A percentile compares a stretch with the other conserved stretches of the same genome.
Conservation (phyloP, 768 basidiomycete genomes). For the Candolleomyces aberdarensis region DNA sequence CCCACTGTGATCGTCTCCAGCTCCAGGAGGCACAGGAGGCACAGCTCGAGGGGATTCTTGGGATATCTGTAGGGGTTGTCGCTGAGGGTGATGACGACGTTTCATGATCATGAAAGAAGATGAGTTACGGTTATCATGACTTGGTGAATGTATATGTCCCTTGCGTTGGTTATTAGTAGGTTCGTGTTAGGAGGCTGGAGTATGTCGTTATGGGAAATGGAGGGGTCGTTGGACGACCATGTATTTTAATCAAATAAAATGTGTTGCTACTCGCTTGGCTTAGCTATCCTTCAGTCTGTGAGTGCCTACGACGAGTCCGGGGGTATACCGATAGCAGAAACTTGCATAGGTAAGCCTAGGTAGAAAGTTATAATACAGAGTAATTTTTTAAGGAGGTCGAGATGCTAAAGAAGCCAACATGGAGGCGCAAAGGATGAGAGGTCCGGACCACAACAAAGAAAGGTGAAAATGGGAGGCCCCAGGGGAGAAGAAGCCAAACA, state of each 20-base stretch:
- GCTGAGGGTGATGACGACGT: neutral
- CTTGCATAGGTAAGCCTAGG: no score
- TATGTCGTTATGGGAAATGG: neutral
- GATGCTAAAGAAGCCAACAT: no score
- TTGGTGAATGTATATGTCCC: neutral
- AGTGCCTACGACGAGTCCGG: no score
- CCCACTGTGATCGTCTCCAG: constrained; percentile 5
- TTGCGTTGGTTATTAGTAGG: neutral
- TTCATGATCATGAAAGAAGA: neutral
- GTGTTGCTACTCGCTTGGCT: neutral
- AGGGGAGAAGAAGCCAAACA: no score
- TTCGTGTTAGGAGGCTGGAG: neutral
- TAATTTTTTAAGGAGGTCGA: no score
- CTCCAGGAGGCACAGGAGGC: neutral
- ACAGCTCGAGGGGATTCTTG: constrained; percentile 6
- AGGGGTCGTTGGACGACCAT: constrained; percentile 5
- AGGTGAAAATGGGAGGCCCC: no score
- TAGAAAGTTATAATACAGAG: no score
- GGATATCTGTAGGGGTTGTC: constrained; percentile 4
- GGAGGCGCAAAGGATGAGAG: no score
- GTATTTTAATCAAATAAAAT: constrained; percentile 2
- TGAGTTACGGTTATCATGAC: neutral
- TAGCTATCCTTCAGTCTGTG: no score
- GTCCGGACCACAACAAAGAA: no score
- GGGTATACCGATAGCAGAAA: no score